phyloP scores from a whole-genome alignment of 257 asterid species.

The Misopates orontium region DNA sequence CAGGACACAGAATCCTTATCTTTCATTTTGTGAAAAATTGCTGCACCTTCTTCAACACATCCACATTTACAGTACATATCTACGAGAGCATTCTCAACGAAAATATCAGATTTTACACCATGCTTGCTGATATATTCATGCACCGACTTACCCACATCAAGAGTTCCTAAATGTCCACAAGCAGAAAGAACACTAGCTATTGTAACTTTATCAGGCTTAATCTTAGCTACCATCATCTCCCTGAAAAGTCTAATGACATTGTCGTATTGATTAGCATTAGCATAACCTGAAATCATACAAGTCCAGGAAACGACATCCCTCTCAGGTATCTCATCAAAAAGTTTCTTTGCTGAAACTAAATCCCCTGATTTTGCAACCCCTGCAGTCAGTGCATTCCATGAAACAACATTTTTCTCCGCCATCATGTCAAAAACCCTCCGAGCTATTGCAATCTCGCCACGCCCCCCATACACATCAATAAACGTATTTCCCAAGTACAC shows the following conservation, averaged over 20 bases:
- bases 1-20: constrained; percentile 45
- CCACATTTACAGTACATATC: constrained; percentile 64
- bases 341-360: constrained; percentile 35
- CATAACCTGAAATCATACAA: constrained; percentile 45
- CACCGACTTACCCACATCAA: constrained; percentile 40
- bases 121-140: constrained; percentile 33
- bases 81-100: constrained; percentile 46
- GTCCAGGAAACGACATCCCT: constrained; percentile 58
- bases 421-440: constrained; percentile 34
- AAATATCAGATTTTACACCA: constrained; percentile 33
- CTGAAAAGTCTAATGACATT: constrained; percentile 41
- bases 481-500: constrained; percentile 48
- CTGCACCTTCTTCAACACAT: constrained; percentile 35
- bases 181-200: constrained; percentile 46
- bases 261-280: constrained; percentile 32
- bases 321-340: constrained; percentile 43
- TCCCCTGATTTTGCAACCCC: constrained; percentile 44
- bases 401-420: constrained; percentile 38
- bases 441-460: constrained; percentile 31
- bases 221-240: constrained; percentile 45
- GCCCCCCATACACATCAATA: constrained; percentile 40
- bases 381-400: constrained; percentile 47
- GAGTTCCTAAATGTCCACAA: constrained; percentile 46
- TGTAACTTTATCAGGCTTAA: constrained; percentile 38
- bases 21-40: constrained; percentile 32